A percentile compares a stretch with the other conserved stretches of the same genome.
These are phyloP conservation scores for Nadsonia fulvescens DNA, from an alignment of 805 yeast species.

Conservation along the genomic window DNA sequence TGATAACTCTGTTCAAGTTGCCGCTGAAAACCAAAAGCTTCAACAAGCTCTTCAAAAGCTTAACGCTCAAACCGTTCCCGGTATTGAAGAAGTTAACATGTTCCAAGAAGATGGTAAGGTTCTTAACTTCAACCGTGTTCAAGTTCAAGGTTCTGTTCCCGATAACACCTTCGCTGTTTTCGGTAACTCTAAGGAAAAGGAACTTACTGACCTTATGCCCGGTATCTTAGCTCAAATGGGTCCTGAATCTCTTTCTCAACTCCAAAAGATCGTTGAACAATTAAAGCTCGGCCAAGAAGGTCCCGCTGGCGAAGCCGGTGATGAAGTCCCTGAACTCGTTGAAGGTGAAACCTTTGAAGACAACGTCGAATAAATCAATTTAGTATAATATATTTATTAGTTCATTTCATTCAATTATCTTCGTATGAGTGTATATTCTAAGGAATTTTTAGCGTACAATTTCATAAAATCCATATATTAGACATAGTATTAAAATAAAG, in stretches of 20 bases:
- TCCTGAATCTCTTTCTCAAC: conserved; percentile 80
- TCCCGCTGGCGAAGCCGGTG: conserved; percentile 29
- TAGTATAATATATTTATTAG: no score
- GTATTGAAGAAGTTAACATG: conserved; percentile 93
- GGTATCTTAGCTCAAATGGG: conserved; percentile 91
- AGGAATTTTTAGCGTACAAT: no score
- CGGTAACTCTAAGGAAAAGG: conserved; percentile 89
- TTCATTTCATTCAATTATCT: no score
- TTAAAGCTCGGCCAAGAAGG: conserved; percentile 38
- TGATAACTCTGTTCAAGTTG: conserved; percentile 29
- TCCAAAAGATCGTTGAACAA: conserved; percentile 80
- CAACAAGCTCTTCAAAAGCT: conserved; percentile 77
- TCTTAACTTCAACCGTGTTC: conserved; percentile 88
- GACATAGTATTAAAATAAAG: no score
- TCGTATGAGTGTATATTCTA: no score
- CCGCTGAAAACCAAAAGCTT: conserved; percentile 76
- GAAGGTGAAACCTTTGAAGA: conserved; percentile 80
- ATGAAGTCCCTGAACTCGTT: conserved; percentile 50
- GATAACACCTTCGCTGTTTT: conserved; percentile 87
- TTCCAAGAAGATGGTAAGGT: conserved; percentile 94
- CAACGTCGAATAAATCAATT: conserved; percentile 30
- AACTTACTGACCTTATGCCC: conserved; percentile 81
- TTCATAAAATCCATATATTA: no score
- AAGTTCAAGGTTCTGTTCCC: conserved; percentile 83
- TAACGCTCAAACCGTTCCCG: conserved; percentile 74